These are phyloP conservation scores for Lichtheimia ramosa DNA, from an alignment of 371 early-diverging fungal species.

Conservation along the genomic window DNA sequence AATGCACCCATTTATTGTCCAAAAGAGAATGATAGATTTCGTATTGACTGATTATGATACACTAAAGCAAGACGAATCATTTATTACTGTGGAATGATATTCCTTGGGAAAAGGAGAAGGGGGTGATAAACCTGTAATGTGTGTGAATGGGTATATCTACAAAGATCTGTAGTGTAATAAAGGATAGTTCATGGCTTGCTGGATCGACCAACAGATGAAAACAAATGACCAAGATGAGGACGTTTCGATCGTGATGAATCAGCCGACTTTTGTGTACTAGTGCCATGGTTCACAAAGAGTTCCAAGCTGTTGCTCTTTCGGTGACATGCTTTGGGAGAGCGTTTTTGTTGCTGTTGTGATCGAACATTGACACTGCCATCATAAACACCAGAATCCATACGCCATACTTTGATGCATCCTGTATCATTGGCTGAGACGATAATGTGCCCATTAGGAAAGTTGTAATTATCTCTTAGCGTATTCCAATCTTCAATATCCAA, in stretches of 20 bases:
- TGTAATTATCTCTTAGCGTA: slow-evolving; percentile 14
- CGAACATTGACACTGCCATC: not conserved
- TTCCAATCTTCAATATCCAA: slow-evolving; percentile 5
- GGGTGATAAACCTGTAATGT: not conserved
- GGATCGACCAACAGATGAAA: slow-evolving; percentile 5
- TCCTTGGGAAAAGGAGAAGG: not conserved
- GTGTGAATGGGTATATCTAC: too few species aligned
- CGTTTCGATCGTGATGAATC: slow-evolving; percentile 5
- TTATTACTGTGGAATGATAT: not conserved
- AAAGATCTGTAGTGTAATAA: too few species aligned
- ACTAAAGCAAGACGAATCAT: not conserved
- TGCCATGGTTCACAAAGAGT: not conserved
- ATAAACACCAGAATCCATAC: slow-evolving; percentile 52
- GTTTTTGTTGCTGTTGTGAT: slow-evolving; percentile 3
- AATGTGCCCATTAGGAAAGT: slow-evolving; percentile 57
- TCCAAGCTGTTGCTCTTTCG: slow-evolving; percentile 12
- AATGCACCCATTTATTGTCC: slow-evolving; percentile 36
- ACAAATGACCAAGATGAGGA: slow-evolving; percentile 3
- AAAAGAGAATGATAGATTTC: slow-evolving; percentile 32
- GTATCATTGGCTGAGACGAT: slow-evolving; percentile 62
- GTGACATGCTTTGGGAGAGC: not conserved
- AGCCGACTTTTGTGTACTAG: not conserved
- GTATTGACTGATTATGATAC: slow-evolving; percentile 1
- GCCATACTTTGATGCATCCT: slow-evolving; percentile 66
- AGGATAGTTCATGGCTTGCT: not conserved